Conservation (phyloP, 768 basidiomycete genomes). For the Mycena maculata region DNA sequence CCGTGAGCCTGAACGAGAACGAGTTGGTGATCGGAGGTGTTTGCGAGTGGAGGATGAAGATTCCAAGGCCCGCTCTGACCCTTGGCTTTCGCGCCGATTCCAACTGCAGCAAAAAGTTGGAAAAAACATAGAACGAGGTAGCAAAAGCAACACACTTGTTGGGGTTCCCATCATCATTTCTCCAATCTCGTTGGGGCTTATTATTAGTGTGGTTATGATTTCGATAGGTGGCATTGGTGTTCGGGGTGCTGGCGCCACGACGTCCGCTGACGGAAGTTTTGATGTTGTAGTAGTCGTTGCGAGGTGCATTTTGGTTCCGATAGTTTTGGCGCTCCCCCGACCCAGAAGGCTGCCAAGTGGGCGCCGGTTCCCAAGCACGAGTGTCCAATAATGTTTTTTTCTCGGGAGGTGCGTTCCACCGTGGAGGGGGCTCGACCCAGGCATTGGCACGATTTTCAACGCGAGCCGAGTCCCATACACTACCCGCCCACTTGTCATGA, state of each 20-base stretch:
- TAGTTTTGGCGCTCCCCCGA: constrained; percentile 54
- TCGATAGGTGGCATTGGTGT: constrained; percentile 13
- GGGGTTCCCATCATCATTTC: constrained; percentile 71
- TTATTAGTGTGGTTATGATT: constrained; percentile 42
- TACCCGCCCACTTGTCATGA: constrained; percentile 53
- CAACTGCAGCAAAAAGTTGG: constrained; percentile 58
- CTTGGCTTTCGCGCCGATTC: constrained; percentile 68
- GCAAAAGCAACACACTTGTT: constrained; percentile 73
- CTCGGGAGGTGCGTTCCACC: constrained; percentile 34
- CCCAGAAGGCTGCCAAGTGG: constrained; percentile 69
- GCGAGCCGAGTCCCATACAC: constrained; percentile 67
- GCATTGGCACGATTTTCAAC: neutral
- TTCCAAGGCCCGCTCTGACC: constrained; percentile 51
- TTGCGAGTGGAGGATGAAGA: constrained; percentile 56
- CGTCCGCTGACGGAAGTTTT: constrained; percentile 44
- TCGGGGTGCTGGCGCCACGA: constrained; percentile 37
- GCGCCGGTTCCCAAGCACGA: constrained; percentile 79
- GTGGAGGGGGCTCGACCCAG: constrained; percentile 30
- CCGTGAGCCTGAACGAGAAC: constrained; percentile 69
- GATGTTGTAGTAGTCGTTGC: constrained; percentile 36
- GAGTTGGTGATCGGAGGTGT: constrained; percentile 59
- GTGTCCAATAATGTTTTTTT: constrained; percentile 55
- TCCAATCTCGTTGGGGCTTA: constrained; percentile 62
- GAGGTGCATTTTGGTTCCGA: constrained; percentile 40
- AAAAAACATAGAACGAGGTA: neutral